Percentiles rank a stretch among this genome's conserved stretches.
Conservation (phyloP, 106 monocot species). For the Triglochin maritima region DNA sequence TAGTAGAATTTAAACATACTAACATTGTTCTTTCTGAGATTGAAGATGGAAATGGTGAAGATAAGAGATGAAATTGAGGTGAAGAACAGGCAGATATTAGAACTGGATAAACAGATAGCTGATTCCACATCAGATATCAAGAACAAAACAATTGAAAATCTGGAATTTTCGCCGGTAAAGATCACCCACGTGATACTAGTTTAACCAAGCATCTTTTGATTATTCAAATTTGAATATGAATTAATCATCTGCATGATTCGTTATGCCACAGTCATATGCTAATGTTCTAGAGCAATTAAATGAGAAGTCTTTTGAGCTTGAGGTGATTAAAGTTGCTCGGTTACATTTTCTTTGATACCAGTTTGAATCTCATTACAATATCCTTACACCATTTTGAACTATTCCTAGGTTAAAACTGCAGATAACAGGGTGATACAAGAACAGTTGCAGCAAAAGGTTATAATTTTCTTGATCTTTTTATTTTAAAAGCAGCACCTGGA, state of each 20-base stretch:
- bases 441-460: constrained; percentile 78
- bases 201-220: too few relatives aligned
- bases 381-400: too few relatives aligned
- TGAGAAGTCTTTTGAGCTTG: constrained; percentile 78
- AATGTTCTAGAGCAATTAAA: constrained; percentile 47
- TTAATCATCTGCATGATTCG: constrained; percentile 8
- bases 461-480: not conserved
- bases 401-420: constrained; percentile 76
- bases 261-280: constrained; percentile 50
- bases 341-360: too few relatives aligned
- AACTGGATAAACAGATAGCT: constrained; percentile 64
- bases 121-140: constrained; percentile 32
- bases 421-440: constrained; percentile 94
- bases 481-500: too few relatives aligned
- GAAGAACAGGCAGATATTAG: constrained; percentile 56
- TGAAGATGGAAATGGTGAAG: constrained; percentile 67
- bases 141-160: constrained; percentile 29
- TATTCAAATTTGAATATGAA: too few relatives aligned
- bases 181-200: not conserved
- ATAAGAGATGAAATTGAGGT: constrained; percentile 59
- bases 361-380: too few relatives aligned
- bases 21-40: not conserved
- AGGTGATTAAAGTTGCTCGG: constrained; percentile 36
- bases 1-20: not conserved
- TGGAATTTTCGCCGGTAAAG: constrained; percentile 38